These are phyloP conservation scores for Metschnikowia gruessii DNA, from an alignment of 805 yeast genomes.

Conservation along the genomic window DNA sequence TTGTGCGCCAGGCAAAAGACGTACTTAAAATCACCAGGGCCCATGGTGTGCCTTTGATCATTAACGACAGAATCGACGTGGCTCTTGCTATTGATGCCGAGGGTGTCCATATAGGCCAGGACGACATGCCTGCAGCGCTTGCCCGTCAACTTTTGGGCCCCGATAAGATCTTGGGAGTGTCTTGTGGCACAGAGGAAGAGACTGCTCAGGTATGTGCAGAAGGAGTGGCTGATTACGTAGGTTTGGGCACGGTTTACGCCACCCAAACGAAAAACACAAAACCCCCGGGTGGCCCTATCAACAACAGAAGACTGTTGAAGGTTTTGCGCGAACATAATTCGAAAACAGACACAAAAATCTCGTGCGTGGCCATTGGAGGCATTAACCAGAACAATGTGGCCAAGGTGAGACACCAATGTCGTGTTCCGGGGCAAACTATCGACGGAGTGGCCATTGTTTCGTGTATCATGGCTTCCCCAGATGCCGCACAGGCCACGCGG, in stretches of 20 bases:
- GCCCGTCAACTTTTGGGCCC: conserved; percentile 69
- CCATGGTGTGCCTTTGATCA: conserved; percentile 69
- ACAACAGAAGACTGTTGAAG: conserved; percentile 53
- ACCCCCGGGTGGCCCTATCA: conserved; percentile 57
- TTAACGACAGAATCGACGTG: conserved; percentile 84
- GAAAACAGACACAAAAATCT: conserved; percentile 31
- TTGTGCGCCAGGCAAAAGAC: conserved; percentile 56
- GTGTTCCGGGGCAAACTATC: conserved; percentile 44
- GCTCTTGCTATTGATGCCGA: conserved; percentile 89
- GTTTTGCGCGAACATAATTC: conserved; percentile 34
- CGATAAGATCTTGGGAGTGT: conserved; percentile 74
- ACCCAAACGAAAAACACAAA: conserved; percentile 62
- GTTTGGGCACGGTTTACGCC: conserved; percentile 75
- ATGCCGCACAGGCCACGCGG: conserved; percentile 52
- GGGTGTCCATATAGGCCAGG: conserved; percentile 92
- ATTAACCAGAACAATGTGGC: conserved; percentile 61
- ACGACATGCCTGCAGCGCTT: conserved; percentile 64
- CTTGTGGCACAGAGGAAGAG: conserved; percentile 61
- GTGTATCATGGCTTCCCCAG: conserved; percentile 65
- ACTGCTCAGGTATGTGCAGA: conserved; percentile 47
- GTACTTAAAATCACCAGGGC: conserved; percentile 61
- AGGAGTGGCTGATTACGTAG: conserved; percentile 70
- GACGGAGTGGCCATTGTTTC: conserved; percentile 93
- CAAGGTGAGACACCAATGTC: conserved; percentile 51
- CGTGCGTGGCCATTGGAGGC: conserved; percentile 81